Evolutionary conservation across 2,329 filamentous ascomycete species (phyloP).

Genomic region (Triangularia setosa): DNA sequence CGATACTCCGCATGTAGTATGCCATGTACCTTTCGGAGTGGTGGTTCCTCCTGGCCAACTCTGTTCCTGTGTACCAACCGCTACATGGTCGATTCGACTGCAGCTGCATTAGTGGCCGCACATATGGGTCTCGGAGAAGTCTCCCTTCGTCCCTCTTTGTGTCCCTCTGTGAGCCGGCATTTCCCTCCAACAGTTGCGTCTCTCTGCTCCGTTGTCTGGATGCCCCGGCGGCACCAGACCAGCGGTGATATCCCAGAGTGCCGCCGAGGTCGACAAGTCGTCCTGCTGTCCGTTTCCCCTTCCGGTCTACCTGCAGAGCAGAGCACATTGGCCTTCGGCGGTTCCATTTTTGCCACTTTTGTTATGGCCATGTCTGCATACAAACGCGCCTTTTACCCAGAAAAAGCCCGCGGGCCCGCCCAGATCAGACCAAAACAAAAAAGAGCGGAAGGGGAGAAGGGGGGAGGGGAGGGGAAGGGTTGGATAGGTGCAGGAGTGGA

Average conservation of each 20-base stretch:
- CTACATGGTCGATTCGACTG: constrained; percentile 34
- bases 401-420: constrained; percentile 19
- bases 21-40: constrained; percentile 20
- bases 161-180: constrained; percentile 6
- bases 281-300: constrained; percentile 14
- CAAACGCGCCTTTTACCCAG: constrained; percentile 32
- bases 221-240: constrained; percentile 16
- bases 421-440: constrained; percentile 24
- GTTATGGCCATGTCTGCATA: constrained; percentile 40
- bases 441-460: constrained; percentile 6
- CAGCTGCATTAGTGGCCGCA: constrained; percentile 39
- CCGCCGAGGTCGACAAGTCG: constrained; percentile 16
- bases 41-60: constrained; percentile 18
- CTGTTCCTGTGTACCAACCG: constrained; percentile 30
- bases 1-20: constrained; percentile 31
- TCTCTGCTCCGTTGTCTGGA: constrained; percentile 12
- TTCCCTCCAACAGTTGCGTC: constrained; percentile 29
- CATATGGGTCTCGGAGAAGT: constrained; percentile 28
- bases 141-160: constrained; percentile 13
- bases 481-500: constrained; percentile 8
- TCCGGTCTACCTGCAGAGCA: constrained; percentile 29
- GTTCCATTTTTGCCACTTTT: constrained; percentile 44
- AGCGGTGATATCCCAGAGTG: constrained; percentile 9
- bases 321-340: constrained; percentile 39
- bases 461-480: constrained; percentile 6